Base-by-base conservation (phyloP, 108 stramenopile species). In the Licmophora abbreviata region DNA sequence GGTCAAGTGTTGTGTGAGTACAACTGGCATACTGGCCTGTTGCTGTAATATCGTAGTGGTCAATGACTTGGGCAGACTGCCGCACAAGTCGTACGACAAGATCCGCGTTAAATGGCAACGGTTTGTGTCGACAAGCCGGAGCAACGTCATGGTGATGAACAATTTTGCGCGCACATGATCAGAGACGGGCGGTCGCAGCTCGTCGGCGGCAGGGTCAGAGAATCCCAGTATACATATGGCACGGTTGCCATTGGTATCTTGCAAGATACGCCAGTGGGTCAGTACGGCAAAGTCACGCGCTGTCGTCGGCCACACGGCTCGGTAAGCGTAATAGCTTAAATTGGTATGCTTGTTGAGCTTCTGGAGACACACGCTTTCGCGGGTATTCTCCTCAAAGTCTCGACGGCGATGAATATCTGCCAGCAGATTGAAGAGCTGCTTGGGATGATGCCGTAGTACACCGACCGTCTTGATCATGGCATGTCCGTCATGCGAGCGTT, bases 291-390 rank as follows among this genome's bases (percentile, higher is more conserved):
- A 74, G 31, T 79, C 77, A 29, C 77, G 48, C 3, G 60, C 30
- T 4, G 48, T 34, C 3, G 66, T 68, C 0, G 77, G 77, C 77
- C 77, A 79, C 3, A 79, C 69, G 26, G 68, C 52, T 10, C 52
- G 54, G 43, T 67, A 70, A 38, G 46, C 52, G 15, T 57, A 44
- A 38, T 76, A 70, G 6, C 54, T 61, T 0, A 70, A 26, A 27
- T 37, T 44, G 4, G 74, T 76, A 40, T 75, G 35, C 15, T 34
- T 29, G 46, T 68, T 68, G 66, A 57, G 66, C 1, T 29, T 29
- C n/a, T 51, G 20, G 3, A 60, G 5, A 8, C 59, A 36, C 26
- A 51, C 49, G 1, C 18, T 17, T 1, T 25, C 6, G 6, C 24
- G 36, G 14, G 42, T 15, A 51, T 24, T 51, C 1, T 24, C 15